phyloP scores from a whole-genome alignment of 192 early-diverging fungal species.

The Gaertneriomyces semiglobifer region DNA sequence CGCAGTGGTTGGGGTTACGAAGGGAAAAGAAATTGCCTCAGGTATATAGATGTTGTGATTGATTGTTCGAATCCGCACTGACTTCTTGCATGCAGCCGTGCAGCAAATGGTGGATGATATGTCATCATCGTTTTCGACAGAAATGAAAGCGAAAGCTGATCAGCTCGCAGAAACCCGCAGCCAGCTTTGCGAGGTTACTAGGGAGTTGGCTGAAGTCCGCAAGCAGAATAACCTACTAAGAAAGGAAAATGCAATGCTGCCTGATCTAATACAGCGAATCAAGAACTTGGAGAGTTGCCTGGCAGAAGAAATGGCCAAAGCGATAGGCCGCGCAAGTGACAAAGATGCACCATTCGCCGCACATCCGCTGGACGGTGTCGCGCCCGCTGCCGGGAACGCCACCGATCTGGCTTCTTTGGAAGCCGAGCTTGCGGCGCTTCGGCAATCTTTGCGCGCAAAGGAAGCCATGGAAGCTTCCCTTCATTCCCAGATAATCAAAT shows the following conservation, averaged over 20 bases:
- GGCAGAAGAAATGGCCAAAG: slow-evolving; percentile 30
- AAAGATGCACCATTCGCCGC: not conserved
- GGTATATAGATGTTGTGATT: slow-evolving; percentile 9
- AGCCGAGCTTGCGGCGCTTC: slow-evolving; percentile 16
- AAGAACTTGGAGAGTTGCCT: slow-evolving; percentile 33
- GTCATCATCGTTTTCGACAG: slow-evolving; percentile 24
- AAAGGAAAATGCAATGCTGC: slow-evolving; percentile 33
- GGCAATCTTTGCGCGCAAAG: slow-evolving; percentile 27
- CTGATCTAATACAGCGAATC: slow-evolving; percentile 41
- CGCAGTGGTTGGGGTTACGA: slow-evolving; percentile 19
- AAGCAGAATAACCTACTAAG: slow-evolving; percentile 34
- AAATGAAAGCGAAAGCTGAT: slow-evolving; percentile 27
- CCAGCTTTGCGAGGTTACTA: slow-evolving; percentile 36
- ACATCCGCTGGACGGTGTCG: not conserved
- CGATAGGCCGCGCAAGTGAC: not conserved
- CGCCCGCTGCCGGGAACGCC: not conserved
- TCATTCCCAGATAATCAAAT: slow-evolving; percentile 16
- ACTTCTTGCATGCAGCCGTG: slow-evolving; percentile 12
- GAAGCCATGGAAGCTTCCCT: slow-evolving; percentile 28
- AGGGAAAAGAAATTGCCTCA: slow-evolving; percentile 21
- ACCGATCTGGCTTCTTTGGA: not conserved
- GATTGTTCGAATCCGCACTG: not conserved
- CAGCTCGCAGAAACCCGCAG: slow-evolving; percentile 33
- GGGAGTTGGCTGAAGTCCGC: slow-evolving; percentile 40
- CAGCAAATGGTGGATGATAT: slow-evolving; percentile 33